Conservation (phyloP, 2,329 filamentous ascomycete species). For the Aureobasidium pullulans region DNA sequence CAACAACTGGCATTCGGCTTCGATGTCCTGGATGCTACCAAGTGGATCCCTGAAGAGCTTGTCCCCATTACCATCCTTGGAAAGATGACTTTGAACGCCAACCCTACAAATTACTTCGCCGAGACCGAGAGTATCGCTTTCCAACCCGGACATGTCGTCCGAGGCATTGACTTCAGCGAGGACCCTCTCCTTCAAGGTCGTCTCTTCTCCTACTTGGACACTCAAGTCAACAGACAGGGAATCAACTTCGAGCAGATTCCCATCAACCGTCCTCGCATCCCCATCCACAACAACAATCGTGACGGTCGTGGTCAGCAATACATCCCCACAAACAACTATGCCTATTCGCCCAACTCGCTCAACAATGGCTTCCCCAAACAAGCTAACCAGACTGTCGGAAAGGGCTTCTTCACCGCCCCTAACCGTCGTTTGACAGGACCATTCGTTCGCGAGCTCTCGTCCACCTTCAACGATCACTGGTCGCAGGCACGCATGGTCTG, state of each 20-base stretch:
- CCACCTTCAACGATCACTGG: constrained; percentile 67
- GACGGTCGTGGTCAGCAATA: constrained; percentile 29
- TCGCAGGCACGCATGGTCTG: constrained; percentile 71
- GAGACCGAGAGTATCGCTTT: constrained; percentile 58
- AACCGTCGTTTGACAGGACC: neutral
- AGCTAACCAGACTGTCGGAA: constrained; percentile 58
- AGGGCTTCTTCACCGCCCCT: constrained; percentile 24
- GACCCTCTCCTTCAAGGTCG: constrained; percentile 51
- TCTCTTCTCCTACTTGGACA: constrained; percentile 57
- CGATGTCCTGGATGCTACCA: constrained; percentile 51
- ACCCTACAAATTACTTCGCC: constrained; percentile 56
- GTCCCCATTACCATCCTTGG: constrained; percentile 58
- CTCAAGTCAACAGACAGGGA: constrained; percentile 35
- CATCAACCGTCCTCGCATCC: constrained; percentile 16
- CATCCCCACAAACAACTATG: constrained; percentile 61
- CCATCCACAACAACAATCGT: constrained; percentile 28
- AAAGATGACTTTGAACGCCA: constrained; percentile 26
- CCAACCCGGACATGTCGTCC: constrained; percentile 53
- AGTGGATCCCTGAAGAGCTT: constrained; percentile 47
- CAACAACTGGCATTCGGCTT: constrained; percentile 41
- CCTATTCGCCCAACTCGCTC: constrained; percentile 69
- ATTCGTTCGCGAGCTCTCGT: constrained; percentile 36
- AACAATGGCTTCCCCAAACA: constrained; percentile 56
- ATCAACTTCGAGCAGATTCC: constrained; percentile 43
- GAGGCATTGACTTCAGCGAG: constrained; percentile 7